These are phyloP conservation scores for Mycena rosella DNA, from an alignment of 768 basidiomycete species.

Conservation along the genomic window DNA sequence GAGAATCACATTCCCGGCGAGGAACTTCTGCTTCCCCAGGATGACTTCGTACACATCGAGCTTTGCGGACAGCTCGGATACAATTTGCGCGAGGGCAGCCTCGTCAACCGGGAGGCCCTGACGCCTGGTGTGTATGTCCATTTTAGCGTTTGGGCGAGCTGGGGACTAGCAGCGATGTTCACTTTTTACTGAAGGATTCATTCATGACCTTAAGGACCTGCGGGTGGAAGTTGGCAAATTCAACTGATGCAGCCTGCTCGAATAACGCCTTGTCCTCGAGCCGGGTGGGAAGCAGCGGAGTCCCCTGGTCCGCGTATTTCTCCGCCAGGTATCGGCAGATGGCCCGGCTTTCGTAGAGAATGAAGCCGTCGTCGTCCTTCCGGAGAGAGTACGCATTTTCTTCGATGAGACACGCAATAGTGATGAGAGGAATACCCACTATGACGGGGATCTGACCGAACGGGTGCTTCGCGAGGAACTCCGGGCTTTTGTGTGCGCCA, in stretches of 20 bases:
- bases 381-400: too few species aligned
- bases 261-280: not conserved
- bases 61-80: not conserved
- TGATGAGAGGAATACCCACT: not conserved
- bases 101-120: not conserved
- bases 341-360: not conserved
- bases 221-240: not conserved
- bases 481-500: not conserved
- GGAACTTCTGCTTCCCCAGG: not conserved
- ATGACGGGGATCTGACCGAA: not conserved
- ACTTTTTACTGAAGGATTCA: not conserved
- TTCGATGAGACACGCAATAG: not conserved
- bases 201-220: not conserved
- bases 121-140: not conserved
- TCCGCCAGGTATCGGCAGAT: not conserved
- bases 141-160: not conserved
- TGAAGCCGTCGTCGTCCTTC: conserved; percentile 1
- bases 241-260: not conserved
- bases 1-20: not conserved
- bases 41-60: conserved; percentile 2
- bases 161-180: not conserved
- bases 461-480: not conserved
- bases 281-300: not conserved
- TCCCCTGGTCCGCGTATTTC: not conserved
- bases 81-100: not conserved